Base-by-base conservation (phyloP, 2,329 filamentous ascomycete species). In the Talaromyces sp. region DNA sequence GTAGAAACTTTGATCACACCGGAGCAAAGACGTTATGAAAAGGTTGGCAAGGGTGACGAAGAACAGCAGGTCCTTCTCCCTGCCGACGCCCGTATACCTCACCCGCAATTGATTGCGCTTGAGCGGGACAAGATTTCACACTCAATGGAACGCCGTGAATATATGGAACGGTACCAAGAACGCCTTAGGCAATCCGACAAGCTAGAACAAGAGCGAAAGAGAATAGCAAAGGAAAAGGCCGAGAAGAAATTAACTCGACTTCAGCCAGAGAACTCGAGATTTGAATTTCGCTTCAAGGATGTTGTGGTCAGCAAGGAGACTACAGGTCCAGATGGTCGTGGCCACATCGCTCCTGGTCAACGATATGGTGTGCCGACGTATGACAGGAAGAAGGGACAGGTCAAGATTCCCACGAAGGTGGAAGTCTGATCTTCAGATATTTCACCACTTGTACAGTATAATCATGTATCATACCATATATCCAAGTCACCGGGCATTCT, bases 381-480 rank as follows among this genome's bases (percentile, higher is more conserved):
- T 71, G 87, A 89, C 67, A 79, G 87, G 66, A 88, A 88, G 82
- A 85, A 84, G 76, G 87, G 86, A 27, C 78, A 82, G 68, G 79
- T 87, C 70, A 89, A 89, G 81, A 88, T 89, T 67, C 86, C 87
- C 13, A 87, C 82, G 24, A 82, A 79, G 68, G 86, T 89, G 57
- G 82, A 85, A 69, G 79, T 80, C 52, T 82, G 75, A 71, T 60
- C 19, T 16, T 3, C 4, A 13, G 50, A 13, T 13, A 3, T 45
- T 9, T 24, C 2, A 5, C 37, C 9, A 14, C 16, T 19, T 59
- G 56, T 43, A 59, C 56, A 59, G 56, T 59, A 59, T 41, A 37
- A 19, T 62, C 33, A 63, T 56, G 49, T 47, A 63, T 59, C 37
- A 49, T 49, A 47, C 37, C 56, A 39, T 64, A 50, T 58, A 45